Conservation (phyloP, 305 asterid genomes). For the Ilex paraguariensis region DNA sequence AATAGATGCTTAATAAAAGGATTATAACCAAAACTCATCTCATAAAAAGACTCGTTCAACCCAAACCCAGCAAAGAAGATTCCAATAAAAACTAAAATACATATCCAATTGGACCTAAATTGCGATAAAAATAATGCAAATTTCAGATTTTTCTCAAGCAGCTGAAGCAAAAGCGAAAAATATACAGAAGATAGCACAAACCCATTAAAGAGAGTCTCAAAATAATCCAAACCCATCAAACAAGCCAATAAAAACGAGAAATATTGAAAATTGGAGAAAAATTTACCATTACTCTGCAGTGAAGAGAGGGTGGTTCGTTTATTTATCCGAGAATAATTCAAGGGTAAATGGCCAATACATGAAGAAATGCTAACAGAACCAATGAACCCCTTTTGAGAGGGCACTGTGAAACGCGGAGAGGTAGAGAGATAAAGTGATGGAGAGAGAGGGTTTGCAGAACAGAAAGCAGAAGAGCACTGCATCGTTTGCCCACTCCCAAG, state of each 20-base stretch:
- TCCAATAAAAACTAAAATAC: too few species aligned
- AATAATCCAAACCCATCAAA: background rate
- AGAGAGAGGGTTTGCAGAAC: constrained; percentile 29
- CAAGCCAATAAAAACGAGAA: background rate
- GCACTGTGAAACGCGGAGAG: constrained; percentile 10
- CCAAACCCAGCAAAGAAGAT: too few species aligned
- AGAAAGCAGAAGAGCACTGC: constrained; percentile 34
- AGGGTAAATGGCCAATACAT: constrained; percentile 17
- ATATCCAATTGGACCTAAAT: background rate
- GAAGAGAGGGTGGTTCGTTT: constrained; percentile 16
- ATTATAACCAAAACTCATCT: too few species aligned
- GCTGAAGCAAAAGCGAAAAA: background rate
- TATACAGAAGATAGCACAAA: background rate
- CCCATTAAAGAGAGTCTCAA: constrained; percentile 1
- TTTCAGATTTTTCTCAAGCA: background rate
- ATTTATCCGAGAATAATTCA: constrained; percentile 17
- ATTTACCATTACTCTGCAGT: constrained; percentile 32
- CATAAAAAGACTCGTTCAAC: too few species aligned
- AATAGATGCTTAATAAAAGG: too few species aligned
- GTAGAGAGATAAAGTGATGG: constrained; percentile 16
- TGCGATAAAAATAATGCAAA: background rate
- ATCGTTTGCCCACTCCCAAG: constrained; percentile 6
- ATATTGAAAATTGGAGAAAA: constrained; percentile 2
- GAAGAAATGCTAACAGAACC: constrained; percentile 15
- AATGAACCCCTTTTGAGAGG: constrained; percentile 16